These are phyloP conservation scores for Pythium graminicola DNA, from an alignment of 352 stramenopile genomes.

Conservation along the genomic window DNA sequence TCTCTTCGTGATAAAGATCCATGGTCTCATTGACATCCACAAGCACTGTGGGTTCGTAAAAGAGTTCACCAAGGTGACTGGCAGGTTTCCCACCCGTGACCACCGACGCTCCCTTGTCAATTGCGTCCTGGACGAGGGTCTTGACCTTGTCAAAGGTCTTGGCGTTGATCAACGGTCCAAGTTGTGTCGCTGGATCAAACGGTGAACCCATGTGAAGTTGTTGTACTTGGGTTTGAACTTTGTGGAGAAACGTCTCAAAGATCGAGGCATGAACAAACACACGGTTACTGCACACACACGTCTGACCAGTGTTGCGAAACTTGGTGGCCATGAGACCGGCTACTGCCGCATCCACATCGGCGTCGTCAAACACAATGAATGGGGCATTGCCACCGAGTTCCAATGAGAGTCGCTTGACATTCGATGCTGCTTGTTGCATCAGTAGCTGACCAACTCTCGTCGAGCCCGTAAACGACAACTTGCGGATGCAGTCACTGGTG, in stretches of 20 bases:
- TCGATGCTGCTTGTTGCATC: conserved; percentile 70
- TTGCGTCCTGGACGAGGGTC: conserved; percentile 80
- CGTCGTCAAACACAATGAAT: conserved; percentile 91
- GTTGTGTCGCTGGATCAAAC: conserved; percentile 58
- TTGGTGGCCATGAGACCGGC: conserved; percentile 81
- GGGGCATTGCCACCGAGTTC: conserved; percentile 93
- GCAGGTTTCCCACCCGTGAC: conserved; percentile 79
- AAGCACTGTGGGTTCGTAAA: conserved; percentile 94
- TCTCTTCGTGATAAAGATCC: conserved; percentile 91
- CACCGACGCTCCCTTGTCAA: conserved; percentile 85
- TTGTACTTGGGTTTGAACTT: conserved; percentile 59
- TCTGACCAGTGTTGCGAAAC: conserved; percentile 88
- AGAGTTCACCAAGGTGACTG: conserved; percentile 58
- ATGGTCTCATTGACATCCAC: conserved; percentile 85
- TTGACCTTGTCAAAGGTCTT: conserved; percentile 85
- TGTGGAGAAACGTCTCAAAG: conserved; percentile 90
- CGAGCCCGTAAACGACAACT: conserved; percentile 89
- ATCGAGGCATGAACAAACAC: conserved; percentile 93
- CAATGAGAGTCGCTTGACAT: conserved; percentile 77
- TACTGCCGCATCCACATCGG: conserved; percentile 73
- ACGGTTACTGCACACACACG: conserved; percentile 85
- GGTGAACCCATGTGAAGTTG: conserved; percentile 87
- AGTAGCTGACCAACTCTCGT: conserved; percentile 75
- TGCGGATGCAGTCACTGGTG: conserved; percentile 69
- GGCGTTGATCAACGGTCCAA: conserved; percentile 96